phyloP scores from a whole-genome alignment of 768 basidiomycete genomes.

The Grammothele lineata region DNA sequence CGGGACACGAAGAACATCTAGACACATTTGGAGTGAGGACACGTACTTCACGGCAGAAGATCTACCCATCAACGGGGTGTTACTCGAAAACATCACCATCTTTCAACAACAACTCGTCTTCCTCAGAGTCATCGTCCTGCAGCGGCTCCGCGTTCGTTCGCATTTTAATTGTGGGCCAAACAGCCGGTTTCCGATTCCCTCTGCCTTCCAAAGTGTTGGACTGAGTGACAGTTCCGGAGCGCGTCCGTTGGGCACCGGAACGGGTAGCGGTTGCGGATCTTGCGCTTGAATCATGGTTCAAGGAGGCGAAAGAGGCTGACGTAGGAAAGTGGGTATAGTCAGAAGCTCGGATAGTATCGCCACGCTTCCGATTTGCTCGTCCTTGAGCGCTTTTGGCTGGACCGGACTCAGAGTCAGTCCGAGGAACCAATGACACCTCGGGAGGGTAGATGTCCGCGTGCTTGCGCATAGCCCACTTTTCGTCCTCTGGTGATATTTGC shows the following conservation, averaged over 20 bases:
- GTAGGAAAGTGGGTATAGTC: conserved; percentile 28
- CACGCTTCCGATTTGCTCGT: conserved; percentile 36
- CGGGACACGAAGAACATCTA: too few species aligned
- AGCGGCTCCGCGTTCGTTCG: conserved; percentile 23
- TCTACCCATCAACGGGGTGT: too few species aligned
- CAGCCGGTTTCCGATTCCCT: conserved; percentile 10
- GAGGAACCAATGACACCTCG: too few species aligned
- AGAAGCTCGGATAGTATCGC: conserved; percentile 49
- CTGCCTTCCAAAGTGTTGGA: conserved; percentile 6
- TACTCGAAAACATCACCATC: conserved; percentile 9
- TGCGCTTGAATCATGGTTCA: conserved; percentile 3
- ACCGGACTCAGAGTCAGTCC: too few species aligned
- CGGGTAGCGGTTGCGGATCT: too few species aligned
- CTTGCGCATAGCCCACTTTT: conserved; percentile 1
- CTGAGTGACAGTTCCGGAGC: conserved; percentile 43
- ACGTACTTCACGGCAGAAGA: too few species aligned
- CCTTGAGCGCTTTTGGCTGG: too few species aligned
- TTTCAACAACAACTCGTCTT: conserved; percentile 24
- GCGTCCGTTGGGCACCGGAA: too few species aligned
- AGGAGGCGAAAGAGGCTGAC: neutral
- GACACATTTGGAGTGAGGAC: too few species aligned
- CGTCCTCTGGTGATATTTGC: conserved; percentile 5
- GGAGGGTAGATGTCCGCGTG: too few species aligned
- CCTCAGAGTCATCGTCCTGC: conserved; percentile 16
- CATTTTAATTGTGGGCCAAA: conserved; percentile 20